These are phyloP conservation scores for Entomortierella beljakovae DNA, from an alignment of 192 early-diverging fungal species.

Conservation along the genomic window DNA sequence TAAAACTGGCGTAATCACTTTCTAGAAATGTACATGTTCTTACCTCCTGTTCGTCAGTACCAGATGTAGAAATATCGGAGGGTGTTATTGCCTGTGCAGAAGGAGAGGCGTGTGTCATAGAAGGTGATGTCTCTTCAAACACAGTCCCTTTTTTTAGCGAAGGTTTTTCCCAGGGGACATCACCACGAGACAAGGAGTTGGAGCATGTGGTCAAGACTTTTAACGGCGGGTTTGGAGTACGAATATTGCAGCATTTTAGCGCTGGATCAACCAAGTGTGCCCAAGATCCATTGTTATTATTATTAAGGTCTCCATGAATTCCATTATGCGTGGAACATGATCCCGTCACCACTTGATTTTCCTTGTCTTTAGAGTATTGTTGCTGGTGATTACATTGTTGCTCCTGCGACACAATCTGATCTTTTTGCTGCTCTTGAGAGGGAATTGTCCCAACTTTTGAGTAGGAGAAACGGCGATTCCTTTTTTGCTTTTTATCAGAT, in stretches of 20 bases:
- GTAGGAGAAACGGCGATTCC: slow-evolving; percentile 31
- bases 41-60: too few relatives aligned
- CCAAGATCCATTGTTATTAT: slow-evolving; percentile 7
- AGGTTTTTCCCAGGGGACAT: not conserved
- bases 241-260: slow-evolving; percentile 24
- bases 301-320: not conserved
- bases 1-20: too few relatives aligned
- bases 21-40: not conserved
- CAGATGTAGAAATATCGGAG: too few relatives aligned
- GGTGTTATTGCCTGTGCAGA: too few relatives aligned
- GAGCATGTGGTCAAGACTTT: not conserved
- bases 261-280: slow-evolving; percentile 23
- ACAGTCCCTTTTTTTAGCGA: too few relatives aligned
- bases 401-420: not conserved
- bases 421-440: not conserved
- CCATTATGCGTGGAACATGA: not conserved
- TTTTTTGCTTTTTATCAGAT: slow-evolving; percentile 3
- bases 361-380: not conserved
- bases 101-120: too few relatives aligned
- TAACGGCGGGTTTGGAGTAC: not conserved
- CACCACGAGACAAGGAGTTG: not conserved
- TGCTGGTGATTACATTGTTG: not conserved
- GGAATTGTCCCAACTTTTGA: slow-evolving; percentile 15
- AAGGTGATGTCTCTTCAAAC: too few relatives aligned
- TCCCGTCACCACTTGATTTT: not conserved